Conservation (phyloP, 441 rosid species). For the Populus hybrid region DNA sequence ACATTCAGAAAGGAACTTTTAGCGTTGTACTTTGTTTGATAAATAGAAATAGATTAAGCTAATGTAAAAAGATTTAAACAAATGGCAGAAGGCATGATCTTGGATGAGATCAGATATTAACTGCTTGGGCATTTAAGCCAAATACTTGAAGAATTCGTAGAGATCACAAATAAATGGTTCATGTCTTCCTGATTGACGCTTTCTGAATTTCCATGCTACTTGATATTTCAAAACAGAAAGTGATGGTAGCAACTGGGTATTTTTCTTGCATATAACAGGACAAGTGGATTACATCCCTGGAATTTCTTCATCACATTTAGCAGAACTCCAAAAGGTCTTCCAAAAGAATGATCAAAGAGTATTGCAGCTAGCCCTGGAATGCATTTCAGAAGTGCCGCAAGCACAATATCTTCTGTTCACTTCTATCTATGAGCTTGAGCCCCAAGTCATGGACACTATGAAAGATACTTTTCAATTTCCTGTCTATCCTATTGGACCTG, state of each 20-base stretch:
- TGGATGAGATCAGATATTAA: not conserved
- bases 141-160: not conserved
- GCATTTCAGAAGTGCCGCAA: conserved; percentile 24
- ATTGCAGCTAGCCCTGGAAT: conserved; percentile 18
- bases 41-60: not conserved
- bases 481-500: conserved; percentile 40
- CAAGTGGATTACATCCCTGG: conserved; percentile 45
- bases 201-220: not conserved
- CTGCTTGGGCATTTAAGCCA: not conserved
- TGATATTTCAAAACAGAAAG: not conserved
- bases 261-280: conserved; percentile 9
- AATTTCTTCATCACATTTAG: conserved; percentile 24
- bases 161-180: not conserved
- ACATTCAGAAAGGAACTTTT: not conserved
- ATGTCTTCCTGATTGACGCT: not conserved
- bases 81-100: not conserved
- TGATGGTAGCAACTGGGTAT: not conserved
- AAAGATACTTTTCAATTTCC: conserved; percentile 21
- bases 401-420: conserved; percentile 42
- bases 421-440: conserved; percentile 40
- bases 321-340: conserved; percentile 31
- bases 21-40: not conserved
- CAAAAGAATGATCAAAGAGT: not conserved
- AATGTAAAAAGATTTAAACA: not conserved
- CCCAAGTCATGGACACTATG: conserved; percentile 29